Conservation (phyloP, 108 stramenopile genomes). For the Hondaea fermentalgiana region DNA sequence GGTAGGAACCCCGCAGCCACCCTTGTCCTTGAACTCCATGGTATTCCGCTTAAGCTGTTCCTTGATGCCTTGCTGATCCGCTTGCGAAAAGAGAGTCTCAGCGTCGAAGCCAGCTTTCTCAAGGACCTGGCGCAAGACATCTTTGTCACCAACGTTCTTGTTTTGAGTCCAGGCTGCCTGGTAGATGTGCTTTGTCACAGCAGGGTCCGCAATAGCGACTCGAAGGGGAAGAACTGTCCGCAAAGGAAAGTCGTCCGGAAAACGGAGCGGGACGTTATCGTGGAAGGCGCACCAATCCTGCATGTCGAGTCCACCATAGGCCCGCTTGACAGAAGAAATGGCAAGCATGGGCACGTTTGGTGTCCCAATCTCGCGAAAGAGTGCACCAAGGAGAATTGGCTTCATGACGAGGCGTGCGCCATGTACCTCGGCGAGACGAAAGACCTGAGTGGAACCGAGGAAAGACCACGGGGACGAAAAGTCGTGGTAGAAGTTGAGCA, state of each 20-base stretch:
- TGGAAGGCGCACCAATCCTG: background rate
- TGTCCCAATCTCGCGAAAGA: background rate
- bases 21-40: background rate
- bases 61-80: background rate
- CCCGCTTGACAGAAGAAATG: background rate
- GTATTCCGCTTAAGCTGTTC: background rate
- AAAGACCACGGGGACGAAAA: background rate
- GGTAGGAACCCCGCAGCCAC: background rate
- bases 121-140: background rate
- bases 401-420: background rate
- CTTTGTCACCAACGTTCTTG: background rate
- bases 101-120: background rate
- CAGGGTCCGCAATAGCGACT: background rate
- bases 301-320: background rate
- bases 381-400: background rate
- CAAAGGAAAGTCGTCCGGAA: background rate
- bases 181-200: background rate
- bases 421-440: background rate
- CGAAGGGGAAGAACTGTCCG: background rate
- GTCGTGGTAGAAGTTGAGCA: background rate
- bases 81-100: background rate
- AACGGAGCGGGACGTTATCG: background rate
- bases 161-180: background rate
- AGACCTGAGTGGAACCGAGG: background rate
- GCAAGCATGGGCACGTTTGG: slow-evolving; percentile 10